Conservation (phyloP, 2,329 filamentous ascomycete species). For the Geosmithia putterillii region DNA sequence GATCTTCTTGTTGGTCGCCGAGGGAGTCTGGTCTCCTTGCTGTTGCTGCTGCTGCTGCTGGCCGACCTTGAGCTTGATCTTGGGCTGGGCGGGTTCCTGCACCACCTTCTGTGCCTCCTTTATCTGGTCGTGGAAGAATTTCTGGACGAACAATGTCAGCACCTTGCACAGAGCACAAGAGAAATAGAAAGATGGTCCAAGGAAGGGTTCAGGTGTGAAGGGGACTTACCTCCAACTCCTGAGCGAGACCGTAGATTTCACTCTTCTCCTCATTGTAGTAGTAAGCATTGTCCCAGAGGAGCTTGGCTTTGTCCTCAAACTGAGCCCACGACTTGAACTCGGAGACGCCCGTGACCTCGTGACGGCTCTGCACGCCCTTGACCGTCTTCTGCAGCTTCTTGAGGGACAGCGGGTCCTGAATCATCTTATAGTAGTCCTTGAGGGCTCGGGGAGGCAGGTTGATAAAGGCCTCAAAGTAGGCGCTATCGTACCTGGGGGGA, state of each 20-base stretch:
- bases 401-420: slow-evolving; percentile 69
- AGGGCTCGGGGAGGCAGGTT: slow-evolving; percentile 64
- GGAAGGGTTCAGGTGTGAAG: no score
- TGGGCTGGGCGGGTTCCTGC: slow-evolving; percentile 58
- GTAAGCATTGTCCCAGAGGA: slow-evolving; percentile 80
- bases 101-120: slow-evolving; percentile 62
- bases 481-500: slow-evolving; percentile 48
- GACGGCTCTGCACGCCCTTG: slow-evolving; percentile 58
- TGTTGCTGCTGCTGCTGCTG: slow-evolving; percentile 27
- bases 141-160: slow-evolving; percentile 30
- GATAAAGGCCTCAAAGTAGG: slow-evolving; percentile 61
- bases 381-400: slow-evolving; percentile 67
- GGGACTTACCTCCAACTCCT: slow-evolving; percentile 58
- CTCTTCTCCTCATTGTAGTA: slow-evolving; percentile 90
- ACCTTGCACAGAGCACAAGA: background rate
- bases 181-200: no score
- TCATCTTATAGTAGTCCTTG: slow-evolving; percentile 78
- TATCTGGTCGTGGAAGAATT: slow-evolving; percentile 55
- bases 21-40: no score
- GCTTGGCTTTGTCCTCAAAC: slow-evolving; percentile 67
- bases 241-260: slow-evolving; percentile 65
- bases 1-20: slow-evolving; percentile 44
- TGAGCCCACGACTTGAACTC: slow-evolving; percentile 74
- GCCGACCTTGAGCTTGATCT: slow-evolving; percentile 69
- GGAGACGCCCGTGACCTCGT: slow-evolving; percentile 46